phyloP scores from a whole-genome alignment of 352 stramenopile genomes.

The Globisporangium alternatum region DNA sequence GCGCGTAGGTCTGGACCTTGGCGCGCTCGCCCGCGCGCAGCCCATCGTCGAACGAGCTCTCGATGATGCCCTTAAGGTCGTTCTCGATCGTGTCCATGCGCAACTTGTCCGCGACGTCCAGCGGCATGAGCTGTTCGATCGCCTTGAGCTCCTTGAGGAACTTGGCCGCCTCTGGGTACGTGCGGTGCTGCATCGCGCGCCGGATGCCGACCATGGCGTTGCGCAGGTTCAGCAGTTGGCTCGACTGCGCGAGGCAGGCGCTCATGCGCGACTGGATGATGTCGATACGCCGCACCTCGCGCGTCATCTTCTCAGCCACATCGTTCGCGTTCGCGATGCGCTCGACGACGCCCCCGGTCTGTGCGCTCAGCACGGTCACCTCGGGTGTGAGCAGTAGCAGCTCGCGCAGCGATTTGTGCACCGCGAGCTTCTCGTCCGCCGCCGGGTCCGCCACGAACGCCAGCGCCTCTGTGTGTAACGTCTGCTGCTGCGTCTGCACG shows the following conservation, averaged over 20 bases:
- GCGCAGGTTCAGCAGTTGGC: conserved; percentile 72
- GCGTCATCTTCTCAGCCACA: conserved; percentile 88
- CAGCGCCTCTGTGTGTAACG: conserved; percentile 27
- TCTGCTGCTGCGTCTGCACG: conserved; percentile 45
- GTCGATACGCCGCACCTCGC: conserved; percentile 77
- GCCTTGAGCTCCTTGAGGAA: conserved; percentile 76
- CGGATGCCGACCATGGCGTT: conserved; percentile 74
- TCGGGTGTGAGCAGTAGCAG: conserved; percentile 61
- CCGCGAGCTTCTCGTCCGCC: conserved; percentile 52
- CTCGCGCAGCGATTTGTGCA: conserved; percentile 44
- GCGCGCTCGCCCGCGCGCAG: conserved; percentile 38
- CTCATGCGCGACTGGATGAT: conserved; percentile 78
- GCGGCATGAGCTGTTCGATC: conserved; percentile 68
- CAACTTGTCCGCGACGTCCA: conserved; percentile 82
- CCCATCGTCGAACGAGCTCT: conserved; percentile 60
- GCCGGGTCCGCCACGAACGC: conserved; percentile 37
- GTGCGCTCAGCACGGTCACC: conserved; percentile 64
- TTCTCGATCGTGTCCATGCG: conserved; percentile 83
- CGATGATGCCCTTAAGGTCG: conserved; percentile 76
- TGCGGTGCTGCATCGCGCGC: conserved; percentile 66
- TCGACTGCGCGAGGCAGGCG: conserved; percentile 54
- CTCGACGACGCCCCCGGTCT: conserved; percentile 80
- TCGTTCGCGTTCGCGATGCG: conserved; percentile 85
- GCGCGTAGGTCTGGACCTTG: conserved; percentile 63
- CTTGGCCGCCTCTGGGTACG: conserved; percentile 67